Base-by-base conservation (phyloP, 352 stramenopile genomes). In the Globisporangium spiculum region DNA sequence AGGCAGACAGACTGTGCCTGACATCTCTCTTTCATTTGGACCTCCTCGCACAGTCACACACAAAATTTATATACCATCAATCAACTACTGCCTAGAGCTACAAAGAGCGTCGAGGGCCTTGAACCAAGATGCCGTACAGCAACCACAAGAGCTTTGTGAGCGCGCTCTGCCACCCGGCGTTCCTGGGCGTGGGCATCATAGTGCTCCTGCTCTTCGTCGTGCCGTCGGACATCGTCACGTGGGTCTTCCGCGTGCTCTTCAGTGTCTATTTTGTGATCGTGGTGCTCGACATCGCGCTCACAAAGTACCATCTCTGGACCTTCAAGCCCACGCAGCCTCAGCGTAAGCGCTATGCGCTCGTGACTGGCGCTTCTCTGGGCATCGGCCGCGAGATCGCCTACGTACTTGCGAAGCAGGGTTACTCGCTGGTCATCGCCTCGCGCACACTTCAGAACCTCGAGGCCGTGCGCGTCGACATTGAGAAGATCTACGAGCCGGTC, bases 321-420 rank as follows among this genome's bases (percentile, higher is more conserved):
- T 89, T 90, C 68, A 62, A 82, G 72, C 68, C 81, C 5, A 77
- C 83, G 38, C 67, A 60, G 20, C 83, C 83, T 9, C 66, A 81
- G 71, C 67, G 74, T 22, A 85, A 89, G 69, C 80, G 75, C n/a
- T 93, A 81, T 53, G 85, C 80, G 32, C 65, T 96, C 46, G 71
- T 96, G 48, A 96, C 88, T 0, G 90, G 90, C 32, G 89, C 90
- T 7, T 86, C 85, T 1, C 75, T 75, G 0, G 90, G 90, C 0
- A 76, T 97, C 26, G 90, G 90, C 5, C 70, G 76, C 20, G 89
- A 93, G 67, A 92, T 92, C 69, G 85, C 88, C 50, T 94, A 89
- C 72, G 54, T 83, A 57, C 76, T 97, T 30, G 86, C 86, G 0
- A 83, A 94, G 73, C 75, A 91, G 70, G 84, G 90, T 53, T 93